Evolutionary conservation across 2,329 filamentous ascomycete species (phyloP), one percentile per base, ranked within the genome.

Genomic region (Verticillium zaregamsianum): DNA sequence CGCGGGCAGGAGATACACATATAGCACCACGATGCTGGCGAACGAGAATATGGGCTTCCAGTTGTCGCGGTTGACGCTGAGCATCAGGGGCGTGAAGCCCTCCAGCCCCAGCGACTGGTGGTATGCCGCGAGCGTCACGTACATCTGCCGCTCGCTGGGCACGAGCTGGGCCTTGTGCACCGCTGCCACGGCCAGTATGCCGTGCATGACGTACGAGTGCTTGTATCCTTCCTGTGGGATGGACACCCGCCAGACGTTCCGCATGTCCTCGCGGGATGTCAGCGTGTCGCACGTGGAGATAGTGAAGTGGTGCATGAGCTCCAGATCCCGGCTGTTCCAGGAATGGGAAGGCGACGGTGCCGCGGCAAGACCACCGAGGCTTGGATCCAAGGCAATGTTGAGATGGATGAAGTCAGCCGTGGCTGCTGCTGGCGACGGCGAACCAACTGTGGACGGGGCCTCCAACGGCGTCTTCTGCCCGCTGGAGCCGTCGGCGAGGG

Each of bases 41-140:
- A 81, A 78, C 66, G 72, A 76, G 45, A 78, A 75, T 37, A 76
- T 69, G 15, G 76, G 73, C 40, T 64, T 62, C 66, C 68, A 70
- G 55, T 66, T 68, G 3, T 63, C 59, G 6, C 65, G 23, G 40
- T 64, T 39, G 11, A 70, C 62, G 7, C 62, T 54, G 17, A 66
- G 63, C 9, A 73, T 62, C 5, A 63, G 58, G 1, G 62, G 58
- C 9, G 70, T 68, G 37, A 72, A 73, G 1, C 68, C 68, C 15
- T 73, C 70, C 3, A 71, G 68, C 1, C 71, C 71, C 1, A 72
- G 59, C 3, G 69, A 71, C 55, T 72, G 70, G 31, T 73, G 68
- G 49, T 71, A 72, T 17, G 68, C 65, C 3, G 69, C 66, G 32
- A 73, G 59, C 32, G 66, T 64, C n/a, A 71, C 59, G 54, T 73